phyloP scores from a whole-genome alignment of 1,139 yeast genomes.

The Blastobotrys elegans region DNA sequence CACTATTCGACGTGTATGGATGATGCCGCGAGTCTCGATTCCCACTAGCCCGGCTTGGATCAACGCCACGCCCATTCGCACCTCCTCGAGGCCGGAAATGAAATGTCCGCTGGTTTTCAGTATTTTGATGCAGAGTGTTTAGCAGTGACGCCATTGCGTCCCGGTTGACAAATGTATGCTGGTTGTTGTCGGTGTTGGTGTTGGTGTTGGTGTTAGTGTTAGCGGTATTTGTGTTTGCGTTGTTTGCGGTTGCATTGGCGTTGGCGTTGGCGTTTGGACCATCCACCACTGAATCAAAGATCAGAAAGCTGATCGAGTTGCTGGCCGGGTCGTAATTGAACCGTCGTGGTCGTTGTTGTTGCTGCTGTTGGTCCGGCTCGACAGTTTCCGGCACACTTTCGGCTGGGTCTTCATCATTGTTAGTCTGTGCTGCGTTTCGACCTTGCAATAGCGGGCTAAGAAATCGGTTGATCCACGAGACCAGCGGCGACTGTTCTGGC shows the following conservation, averaged over 20 bases:
- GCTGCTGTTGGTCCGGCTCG: not conserved
- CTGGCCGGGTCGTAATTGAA: constrained; percentile 2
- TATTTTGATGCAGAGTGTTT: not conserved
- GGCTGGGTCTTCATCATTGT: constrained; percentile 5
- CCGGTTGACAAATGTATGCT: constrained; percentile 6
- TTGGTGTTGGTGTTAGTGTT: constrained; percentile 4
- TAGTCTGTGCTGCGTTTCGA: not conserved
- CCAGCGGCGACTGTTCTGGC: not conserved
- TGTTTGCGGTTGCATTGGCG: not conserved
- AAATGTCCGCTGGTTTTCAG: not conserved
- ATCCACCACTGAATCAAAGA: not conserved
- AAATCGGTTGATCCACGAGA: not conserved
- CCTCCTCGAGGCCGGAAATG: not conserved
- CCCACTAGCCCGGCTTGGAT: not conserved
- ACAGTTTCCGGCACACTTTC: constrained; percentile 8
- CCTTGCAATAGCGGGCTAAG: not conserved
- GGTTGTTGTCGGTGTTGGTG: constrained; percentile 1
- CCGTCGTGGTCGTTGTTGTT: constrained; percentile 5
- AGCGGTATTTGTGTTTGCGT: constrained; percentile 3
- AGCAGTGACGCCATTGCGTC: not conserved
- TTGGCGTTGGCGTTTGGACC: not conserved
- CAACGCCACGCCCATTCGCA: not conserved
- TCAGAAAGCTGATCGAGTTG: constrained; percentile 2
- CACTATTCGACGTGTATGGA: constrained; percentile 16
- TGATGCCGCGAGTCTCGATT: constrained; percentile 21